Conservation (phyloP, 257 asterid species). For the Fraxinus quadrangulata region DNA sequence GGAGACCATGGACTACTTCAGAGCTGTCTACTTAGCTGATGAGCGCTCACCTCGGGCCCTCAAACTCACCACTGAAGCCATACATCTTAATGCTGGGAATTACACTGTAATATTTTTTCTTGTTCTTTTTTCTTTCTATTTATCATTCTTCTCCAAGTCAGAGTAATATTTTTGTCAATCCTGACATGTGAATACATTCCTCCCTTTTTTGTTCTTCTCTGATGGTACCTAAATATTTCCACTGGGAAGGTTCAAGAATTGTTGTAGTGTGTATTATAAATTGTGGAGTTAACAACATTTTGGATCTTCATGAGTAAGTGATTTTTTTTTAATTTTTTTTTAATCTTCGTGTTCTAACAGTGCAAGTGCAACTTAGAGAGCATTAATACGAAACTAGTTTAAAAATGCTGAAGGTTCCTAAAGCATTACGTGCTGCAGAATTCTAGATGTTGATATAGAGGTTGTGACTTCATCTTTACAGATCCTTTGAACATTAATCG, state of each 20-base stretch:
- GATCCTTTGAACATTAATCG: not conserved
- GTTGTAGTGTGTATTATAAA: not conserved
- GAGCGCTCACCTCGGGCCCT: slow-evolving; percentile 86
- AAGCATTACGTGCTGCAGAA: not conserved
- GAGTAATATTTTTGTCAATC: not conserved
- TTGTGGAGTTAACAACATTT: not conserved
- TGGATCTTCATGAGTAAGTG: not conserved
- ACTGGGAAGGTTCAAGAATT: not conserved
- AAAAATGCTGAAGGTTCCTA: slow-evolving; percentile 13
- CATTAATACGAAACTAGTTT: not conserved
- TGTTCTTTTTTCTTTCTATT: not conserved
- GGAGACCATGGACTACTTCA: slow-evolving; percentile 86
- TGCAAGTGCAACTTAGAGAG: not conserved
- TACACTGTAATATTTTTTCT: slow-evolving; percentile 58
- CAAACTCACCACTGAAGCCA: slow-evolving; percentile 71
- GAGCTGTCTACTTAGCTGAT: slow-evolving; percentile 81
- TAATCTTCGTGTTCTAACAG: not conserved
- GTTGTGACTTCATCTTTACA: not conserved
- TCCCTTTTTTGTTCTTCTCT: not conserved
- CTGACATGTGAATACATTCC: not conserved
- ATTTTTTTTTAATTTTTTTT: not conserved
- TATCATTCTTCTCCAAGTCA: not conserved
- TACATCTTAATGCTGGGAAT: slow-evolving; percentile 75
- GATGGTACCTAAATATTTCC: not conserved
- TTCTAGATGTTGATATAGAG: slow-evolving; percentile 15